Evolutionary conservation across 176 grass and related monocot genomes (phyloP).

Genomic region (Triticum dicoccoides): DNA sequence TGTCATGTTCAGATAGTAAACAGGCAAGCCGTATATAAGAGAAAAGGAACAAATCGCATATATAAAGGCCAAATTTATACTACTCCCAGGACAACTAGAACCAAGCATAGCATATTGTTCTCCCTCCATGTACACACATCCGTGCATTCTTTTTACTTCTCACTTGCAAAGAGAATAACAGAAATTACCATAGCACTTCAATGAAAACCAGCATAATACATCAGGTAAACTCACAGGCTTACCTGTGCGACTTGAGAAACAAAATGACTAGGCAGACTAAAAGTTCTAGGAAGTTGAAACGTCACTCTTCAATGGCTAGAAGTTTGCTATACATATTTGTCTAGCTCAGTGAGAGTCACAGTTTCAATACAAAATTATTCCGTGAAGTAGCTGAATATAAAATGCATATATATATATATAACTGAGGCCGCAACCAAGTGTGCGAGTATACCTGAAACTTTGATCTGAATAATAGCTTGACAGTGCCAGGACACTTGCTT

Average conservation of each 20-base stretch:
- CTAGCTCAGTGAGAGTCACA: neutral
- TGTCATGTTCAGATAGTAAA: neutral
- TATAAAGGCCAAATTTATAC: too few species aligned
- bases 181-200: neutral
- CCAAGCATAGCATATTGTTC: neutral
- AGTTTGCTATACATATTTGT: neutral
- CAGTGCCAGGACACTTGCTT: neutral
- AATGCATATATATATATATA: too few species aligned
- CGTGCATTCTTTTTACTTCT: neutral
- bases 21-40: neutral
- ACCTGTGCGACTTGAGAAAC: neutral
- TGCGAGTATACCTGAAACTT: neutral
- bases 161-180: neutral
- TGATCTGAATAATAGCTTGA: neutral
- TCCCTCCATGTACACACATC: neutral
- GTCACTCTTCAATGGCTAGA: neutral
- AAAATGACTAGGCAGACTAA: neutral
- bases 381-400: neutral
- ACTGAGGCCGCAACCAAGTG: too few species aligned
- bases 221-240: neutral
- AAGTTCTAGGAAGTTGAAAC: neutral
- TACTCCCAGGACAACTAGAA: too few species aligned
- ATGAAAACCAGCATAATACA: too few species aligned
- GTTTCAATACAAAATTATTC: neutral
- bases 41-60: too few species aligned